Conservation (phyloP, 1,139 yeast species). For the Kodamaea arcana region DNA sequence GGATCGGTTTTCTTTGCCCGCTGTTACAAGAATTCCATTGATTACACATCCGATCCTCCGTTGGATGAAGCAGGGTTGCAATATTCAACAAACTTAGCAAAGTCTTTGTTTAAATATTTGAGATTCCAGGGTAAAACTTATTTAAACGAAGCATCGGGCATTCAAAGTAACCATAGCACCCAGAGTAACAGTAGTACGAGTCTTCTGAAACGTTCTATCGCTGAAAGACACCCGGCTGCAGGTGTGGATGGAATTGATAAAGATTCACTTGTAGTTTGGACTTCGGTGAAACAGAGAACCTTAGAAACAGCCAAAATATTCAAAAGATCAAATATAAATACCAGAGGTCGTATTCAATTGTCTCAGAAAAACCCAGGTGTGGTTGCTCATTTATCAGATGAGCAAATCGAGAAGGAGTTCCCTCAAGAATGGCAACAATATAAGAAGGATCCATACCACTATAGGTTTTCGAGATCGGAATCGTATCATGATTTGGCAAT, state of each 20-base stretch:
- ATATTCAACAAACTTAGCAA: conserved; percentile 46
- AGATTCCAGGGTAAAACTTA: conserved; percentile 29
- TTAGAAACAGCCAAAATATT: conserved; percentile 73
- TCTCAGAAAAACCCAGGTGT: conserved; percentile 92
- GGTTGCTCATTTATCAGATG: conserved; percentile 62
- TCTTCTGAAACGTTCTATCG: conserved; percentile 27
- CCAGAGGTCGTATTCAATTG: conserved; percentile 74
- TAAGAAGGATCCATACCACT: conserved; percentile 81
- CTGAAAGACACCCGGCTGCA: conserved; percentile 40
- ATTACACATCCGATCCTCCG: conserved; percentile 59
- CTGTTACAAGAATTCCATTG: conserved; percentile 61
- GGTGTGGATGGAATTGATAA: conserved; percentile 48
- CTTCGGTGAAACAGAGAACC: conserved; percentile 84
- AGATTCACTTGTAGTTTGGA: conserved; percentile 75
- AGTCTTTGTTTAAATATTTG: conserved; percentile 35
- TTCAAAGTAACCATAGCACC: conserved; percentile 1
- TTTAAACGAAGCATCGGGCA: conserved; percentile 10
- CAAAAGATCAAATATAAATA: conserved; percentile 44
- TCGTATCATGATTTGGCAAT: conserved; percentile 95
- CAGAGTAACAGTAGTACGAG: conserved; percentile 9
- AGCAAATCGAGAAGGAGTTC: conserved; percentile 53
- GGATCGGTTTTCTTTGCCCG: conserved; percentile 89
- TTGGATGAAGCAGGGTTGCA: conserved; percentile 55
- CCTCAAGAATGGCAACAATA: conserved; percentile 72
- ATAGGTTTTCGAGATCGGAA: conserved; percentile 87